Conservation (phyloP, 805 yeast species). For the Ogataea corticis region DNA sequence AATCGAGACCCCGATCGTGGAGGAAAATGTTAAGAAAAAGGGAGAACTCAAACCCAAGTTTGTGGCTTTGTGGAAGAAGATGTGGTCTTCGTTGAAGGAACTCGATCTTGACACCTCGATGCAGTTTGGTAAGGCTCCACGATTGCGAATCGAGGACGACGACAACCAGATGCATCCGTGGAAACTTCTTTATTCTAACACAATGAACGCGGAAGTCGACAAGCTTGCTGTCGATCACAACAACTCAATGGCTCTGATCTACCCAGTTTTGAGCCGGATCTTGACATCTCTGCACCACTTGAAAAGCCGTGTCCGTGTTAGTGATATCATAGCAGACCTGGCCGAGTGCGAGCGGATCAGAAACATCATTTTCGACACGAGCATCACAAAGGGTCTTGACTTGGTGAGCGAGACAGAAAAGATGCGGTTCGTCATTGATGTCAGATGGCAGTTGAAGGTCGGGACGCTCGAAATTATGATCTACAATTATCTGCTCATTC, state of each 20-base stretch:
- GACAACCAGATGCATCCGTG: slow-evolving; percentile 18
- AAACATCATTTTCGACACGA: slow-evolving; percentile 1
- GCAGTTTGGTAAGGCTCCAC: slow-evolving; percentile 25
- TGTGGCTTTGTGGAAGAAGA: slow-evolving; percentile 29
- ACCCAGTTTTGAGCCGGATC: slow-evolving; percentile 20
- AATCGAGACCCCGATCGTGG: slow-evolving; percentile 23
- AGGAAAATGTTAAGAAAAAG: neutral
- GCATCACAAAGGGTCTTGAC: neutral
- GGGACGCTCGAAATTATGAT: slow-evolving; percentile 17
- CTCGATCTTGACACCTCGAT: slow-evolving; percentile 27
- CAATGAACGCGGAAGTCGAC: slow-evolving; percentile 21
- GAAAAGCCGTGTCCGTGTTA: slow-evolving; percentile 20
- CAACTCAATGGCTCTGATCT: slow-evolving; percentile 18
- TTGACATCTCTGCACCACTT: slow-evolving; percentile 24
- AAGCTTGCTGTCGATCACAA: slow-evolving; percentile 21
- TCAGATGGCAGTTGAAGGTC: slow-evolving; percentile 4
- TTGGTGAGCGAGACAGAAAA: neutral
- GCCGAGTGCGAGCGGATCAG: slow-evolving; percentile 11
- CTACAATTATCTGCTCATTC: slow-evolving; percentile 20
- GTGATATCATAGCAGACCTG: slow-evolving; percentile 24
- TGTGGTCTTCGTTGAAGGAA: slow-evolving; percentile 29
- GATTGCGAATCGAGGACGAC: slow-evolving; percentile 18
- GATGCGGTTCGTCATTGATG: slow-evolving; percentile 2
- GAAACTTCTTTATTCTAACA: slow-evolving; percentile 16
- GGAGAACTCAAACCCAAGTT: slow-evolving; percentile 16